phyloP scores from a whole-genome alignment of 768 basidiomycete species.

The Russula emetica region DNA sequence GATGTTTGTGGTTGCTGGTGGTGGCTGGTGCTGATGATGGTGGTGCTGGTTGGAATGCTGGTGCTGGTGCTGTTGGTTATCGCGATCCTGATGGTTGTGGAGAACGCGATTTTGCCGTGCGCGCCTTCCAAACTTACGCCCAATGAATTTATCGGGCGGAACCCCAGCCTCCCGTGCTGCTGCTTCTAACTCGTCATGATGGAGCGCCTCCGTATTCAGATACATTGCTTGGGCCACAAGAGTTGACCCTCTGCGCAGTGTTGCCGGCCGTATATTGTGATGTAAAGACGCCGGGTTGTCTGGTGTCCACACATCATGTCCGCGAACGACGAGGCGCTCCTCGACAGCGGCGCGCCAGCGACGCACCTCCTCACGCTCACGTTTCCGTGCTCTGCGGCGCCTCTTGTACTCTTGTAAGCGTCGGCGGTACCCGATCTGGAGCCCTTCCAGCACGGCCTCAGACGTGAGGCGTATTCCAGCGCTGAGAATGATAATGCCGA shows the following conservation, averaged over 20 bases:
- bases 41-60: not conserved
- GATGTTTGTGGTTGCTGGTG: not conserved
- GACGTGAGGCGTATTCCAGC: constrained; percentile 35
- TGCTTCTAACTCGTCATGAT: constrained; percentile 49
- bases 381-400: constrained; percentile 42
- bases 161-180: constrained; percentile 68
- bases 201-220: constrained; percentile 60
- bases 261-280: constrained; percentile 5
- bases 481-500: constrained; percentile 57
- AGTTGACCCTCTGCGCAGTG: constrained; percentile 20
- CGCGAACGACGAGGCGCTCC: constrained; percentile 52
- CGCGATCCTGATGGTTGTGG: not conserved
- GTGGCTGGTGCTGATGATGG: not conserved
- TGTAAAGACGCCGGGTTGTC: constrained; percentile 23
- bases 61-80: not conserved
- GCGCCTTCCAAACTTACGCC: constrained; percentile 24
- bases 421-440: constrained; percentile 59
- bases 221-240: constrained; percentile 42
- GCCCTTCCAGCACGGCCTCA: constrained; percentile 68
- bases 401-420: constrained; percentile 47
- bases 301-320: constrained; percentile 51
- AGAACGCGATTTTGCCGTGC: not conserved
- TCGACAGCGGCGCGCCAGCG: constrained; percentile 63
- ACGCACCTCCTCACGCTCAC: constrained; percentile 43
- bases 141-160: constrained; percentile 45